Evolutionary conservation across 495 filamentous ascomycete species (phyloP).

Genomic region (Neurospora sp.): DNA sequence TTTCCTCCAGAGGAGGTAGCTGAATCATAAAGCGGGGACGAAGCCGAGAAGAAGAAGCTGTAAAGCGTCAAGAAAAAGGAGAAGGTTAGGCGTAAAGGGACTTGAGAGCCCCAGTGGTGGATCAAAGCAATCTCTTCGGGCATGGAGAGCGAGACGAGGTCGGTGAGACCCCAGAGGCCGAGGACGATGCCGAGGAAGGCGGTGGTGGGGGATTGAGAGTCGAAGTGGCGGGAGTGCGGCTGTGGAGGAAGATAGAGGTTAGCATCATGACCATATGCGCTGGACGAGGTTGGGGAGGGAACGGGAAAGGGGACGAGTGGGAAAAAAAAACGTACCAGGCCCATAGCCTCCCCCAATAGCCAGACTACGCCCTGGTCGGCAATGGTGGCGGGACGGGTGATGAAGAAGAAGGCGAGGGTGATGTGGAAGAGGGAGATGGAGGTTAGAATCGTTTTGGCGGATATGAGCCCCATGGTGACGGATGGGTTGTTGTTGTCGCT

Average conservation of each 20-base stretch:
- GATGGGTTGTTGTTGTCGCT: not conserved
- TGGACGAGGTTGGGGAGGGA: not conserved
- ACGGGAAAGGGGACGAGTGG: not conserved
- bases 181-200: conserved; percentile 65
- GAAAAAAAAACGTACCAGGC: conserved; percentile 46
- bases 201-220: conserved; percentile 52
- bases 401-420: conserved; percentile 72
- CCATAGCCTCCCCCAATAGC: conserved; percentile 73
- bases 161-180: conserved; percentile 54
- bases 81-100: conserved; percentile 54
- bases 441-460: conserved; percentile 65
- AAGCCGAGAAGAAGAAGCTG: conserved; percentile 47
- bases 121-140: conserved; percentile 55
- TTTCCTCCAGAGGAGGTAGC: not conserved
- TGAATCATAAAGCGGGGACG: conserved; percentile 25
- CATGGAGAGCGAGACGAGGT: conserved; percentile 62
- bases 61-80: conserved; percentile 59
- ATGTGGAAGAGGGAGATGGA: conserved; percentile 72
- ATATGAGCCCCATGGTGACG: conserved; percentile 64
- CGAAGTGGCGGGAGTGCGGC: conserved; percentile 45
- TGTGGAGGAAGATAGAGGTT: conserved; percentile 6
- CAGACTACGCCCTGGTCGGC: conserved; percentile 74
- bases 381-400: conserved; percentile 56
- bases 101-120: conserved; percentile 53
- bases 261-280: not conserved